These are phyloP conservation scores for Huiozyma sinensis DNA, from an alignment of 805 yeast genomes.

Conservation along the genomic window DNA sequence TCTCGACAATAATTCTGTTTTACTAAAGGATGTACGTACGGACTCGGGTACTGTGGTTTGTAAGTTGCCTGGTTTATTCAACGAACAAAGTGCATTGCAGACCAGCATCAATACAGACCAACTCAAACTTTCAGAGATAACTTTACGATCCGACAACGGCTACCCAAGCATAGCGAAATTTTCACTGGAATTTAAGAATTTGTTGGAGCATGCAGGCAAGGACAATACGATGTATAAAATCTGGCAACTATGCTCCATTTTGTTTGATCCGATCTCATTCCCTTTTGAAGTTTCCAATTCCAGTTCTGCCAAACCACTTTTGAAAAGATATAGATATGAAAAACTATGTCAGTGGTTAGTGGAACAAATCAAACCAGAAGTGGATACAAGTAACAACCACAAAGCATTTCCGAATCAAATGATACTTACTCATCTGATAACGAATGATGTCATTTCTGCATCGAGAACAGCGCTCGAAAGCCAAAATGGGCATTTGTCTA, in stretches of 20 bases:
- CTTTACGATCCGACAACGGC: slow-evolving; percentile 20
- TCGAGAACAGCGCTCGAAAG: slow-evolving; percentile 47
- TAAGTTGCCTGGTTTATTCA: background rate
- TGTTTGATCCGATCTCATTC: slow-evolving; percentile 40
- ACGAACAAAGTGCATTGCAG: slow-evolving; percentile 3
- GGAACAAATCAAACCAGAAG: slow-evolving; percentile 30
- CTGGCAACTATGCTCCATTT: slow-evolving; percentile 50
- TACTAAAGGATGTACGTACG: slow-evolving; percentile 6
- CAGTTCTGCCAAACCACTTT: slow-evolving; percentile 15
- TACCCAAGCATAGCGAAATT: slow-evolving; percentile 32
- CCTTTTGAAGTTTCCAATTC: slow-evolving; percentile 15
- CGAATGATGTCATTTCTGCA: slow-evolving; percentile 54
- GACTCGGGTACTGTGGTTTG: slow-evolving; percentile 6
- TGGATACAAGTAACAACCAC: slow-evolving; percentile 24
- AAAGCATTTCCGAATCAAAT: slow-evolving; percentile 36
- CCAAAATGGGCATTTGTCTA: slow-evolving; percentile 60
- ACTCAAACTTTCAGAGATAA: slow-evolving; percentile 5
- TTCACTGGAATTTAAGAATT: slow-evolving; percentile 25
- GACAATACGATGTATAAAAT: slow-evolving; percentile 22
- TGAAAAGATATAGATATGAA: slow-evolving; percentile 33
- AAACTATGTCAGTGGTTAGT: slow-evolving; percentile 50
- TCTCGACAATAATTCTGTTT: slow-evolving; percentile 9
- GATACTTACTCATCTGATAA: slow-evolving; percentile 39
- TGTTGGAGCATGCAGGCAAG: slow-evolving; percentile 8
- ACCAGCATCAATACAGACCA: background rate